These are phyloP conservation scores for Saccharata proteae DNA, from an alignment of 2,329 filamentous ascomycete genomes.

Conservation along the genomic window DNA sequence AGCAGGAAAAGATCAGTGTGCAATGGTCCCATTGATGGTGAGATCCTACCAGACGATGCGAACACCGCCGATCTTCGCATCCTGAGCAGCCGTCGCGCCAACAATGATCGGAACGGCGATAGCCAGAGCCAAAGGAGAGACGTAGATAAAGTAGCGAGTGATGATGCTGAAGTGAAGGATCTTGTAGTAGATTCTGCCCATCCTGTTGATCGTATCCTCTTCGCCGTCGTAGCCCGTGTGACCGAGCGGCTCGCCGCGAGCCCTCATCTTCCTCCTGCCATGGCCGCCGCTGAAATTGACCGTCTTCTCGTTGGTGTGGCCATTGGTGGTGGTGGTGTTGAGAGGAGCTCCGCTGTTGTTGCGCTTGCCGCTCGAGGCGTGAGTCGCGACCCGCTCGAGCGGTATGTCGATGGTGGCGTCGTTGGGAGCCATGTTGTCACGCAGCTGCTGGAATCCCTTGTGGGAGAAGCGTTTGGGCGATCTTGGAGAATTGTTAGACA, in stretches of 20 bases:
- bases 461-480: constrained; percentile 2
- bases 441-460: constrained; percentile 22
- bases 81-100: constrained; percentile 38
- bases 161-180: constrained; percentile 51
- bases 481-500: constrained; percentile 12
- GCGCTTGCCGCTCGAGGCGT: constrained; percentile 31
- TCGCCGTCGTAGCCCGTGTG: constrained; percentile 30
- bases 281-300: constrained; percentile 22
- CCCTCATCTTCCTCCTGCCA: constrained; percentile 21
- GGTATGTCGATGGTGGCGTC: constrained; percentile 51
- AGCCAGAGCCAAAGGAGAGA: constrained; percentile 43
- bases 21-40: neutral
- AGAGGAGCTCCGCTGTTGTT: constrained; percentile 23
- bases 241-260: constrained; percentile 14
- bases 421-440: constrained; percentile 31
- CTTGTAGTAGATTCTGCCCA: constrained; percentile 49
- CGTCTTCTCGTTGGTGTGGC: constrained; percentile 14
- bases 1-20: constrained; percentile 1
- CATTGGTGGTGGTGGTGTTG: constrained; percentile 14
- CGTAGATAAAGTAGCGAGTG: constrained; percentile 52
- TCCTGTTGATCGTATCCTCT: constrained; percentile 44
- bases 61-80: constrained; percentile 43
- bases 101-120: constrained; percentile 53
- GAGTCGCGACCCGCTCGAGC: constrained; percentile 40
- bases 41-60: constrained; percentile 35